Evolutionary conservation across 2,329 filamentous ascomycete genomes (phyloP).

Genomic region (Pseudofabraea citricarpa): DNA sequence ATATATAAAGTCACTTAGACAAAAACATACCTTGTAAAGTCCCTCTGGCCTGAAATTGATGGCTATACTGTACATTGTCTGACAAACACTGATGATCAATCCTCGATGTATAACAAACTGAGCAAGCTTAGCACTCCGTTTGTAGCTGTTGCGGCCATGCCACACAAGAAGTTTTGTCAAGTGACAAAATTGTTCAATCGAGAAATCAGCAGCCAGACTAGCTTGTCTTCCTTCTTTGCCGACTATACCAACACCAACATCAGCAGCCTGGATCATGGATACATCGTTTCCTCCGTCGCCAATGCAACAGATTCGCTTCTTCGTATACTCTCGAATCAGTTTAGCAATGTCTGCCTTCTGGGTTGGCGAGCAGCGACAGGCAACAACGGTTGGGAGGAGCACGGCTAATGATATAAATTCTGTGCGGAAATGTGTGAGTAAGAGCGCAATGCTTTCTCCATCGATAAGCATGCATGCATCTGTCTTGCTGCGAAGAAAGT

Average conservation of each 20-base stretch:
- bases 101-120: constrained; percentile 98
- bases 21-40: constrained; percentile 63
- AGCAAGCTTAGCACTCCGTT: constrained; percentile 87
- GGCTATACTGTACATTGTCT: constrained; percentile 96
- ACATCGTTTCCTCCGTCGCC: constrained; percentile 98
- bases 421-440: constrained; percentile 75
- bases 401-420: constrained; percentile 90
- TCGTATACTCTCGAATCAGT: constrained; percentile 85
- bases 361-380: constrained; percentile 92
- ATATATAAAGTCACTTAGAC: no score
- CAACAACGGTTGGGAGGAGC: constrained; percentile 83
- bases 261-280: constrained; percentile 97
- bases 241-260: constrained; percentile 96
- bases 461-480: constrained; percentile 89
- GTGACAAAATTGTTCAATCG: constrained; percentile 91
- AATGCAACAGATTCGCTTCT: constrained; percentile 95
- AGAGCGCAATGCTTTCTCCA: constrained; percentile 80
- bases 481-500: constrained; percentile 82
- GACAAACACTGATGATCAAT: constrained; percentile 89
- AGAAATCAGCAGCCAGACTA: constrained; percentile 92
- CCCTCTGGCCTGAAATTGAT: constrained; percentile 90
- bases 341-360: constrained; percentile 94
- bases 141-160: constrained; percentile 97
- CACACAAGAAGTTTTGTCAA: constrained; percentile 96
- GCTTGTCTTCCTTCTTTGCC: constrained; percentile 97